Evolutionary conservation across 805 yeast species (phyloP).

Genomic region (Gaillardinia entomophila): DNA sequence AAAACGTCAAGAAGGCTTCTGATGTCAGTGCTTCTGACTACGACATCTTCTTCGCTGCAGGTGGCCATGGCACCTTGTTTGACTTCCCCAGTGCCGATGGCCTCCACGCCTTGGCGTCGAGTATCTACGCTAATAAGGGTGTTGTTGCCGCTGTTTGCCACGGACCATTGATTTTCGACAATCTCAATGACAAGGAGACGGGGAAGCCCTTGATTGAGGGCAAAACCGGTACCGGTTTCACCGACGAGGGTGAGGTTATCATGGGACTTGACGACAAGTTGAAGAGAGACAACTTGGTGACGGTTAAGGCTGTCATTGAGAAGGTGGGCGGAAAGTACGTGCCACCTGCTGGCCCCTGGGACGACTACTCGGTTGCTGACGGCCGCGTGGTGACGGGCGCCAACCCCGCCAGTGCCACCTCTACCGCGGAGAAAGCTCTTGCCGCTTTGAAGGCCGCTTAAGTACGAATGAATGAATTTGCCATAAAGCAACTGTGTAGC

Average conservation of each 20-base stretch:
- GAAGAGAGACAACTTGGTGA: constrained; percentile 17
- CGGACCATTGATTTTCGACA: constrained; percentile 57
- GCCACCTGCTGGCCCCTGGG: constrained; percentile 49
- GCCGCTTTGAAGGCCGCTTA: constrained; percentile 3
- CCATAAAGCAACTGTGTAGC: no score
- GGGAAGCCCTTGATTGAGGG: constrained; percentile 46
- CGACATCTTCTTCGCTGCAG: constrained; percentile 55
- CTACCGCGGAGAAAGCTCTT: constrained; percentile 41
- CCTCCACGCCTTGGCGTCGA: constrained; percentile 40
- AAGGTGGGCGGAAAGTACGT: constrained; percentile 39
- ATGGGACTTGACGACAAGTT: constrained; percentile 15
- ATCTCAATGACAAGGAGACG: constrained; percentile 34
- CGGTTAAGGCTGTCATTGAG: constrained; percentile 34
- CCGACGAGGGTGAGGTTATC: constrained; percentile 45
- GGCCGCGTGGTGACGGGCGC: constrained; percentile 61
- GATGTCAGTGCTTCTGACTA: constrained; percentile 45
- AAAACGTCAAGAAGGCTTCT: constrained; percentile 39
- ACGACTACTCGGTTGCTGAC: constrained; percentile 44
- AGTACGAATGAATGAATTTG: no score
- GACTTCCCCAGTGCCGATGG: constrained; percentile 51
- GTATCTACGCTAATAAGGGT: constrained; percentile 47
- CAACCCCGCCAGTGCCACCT: constrained; percentile 53
- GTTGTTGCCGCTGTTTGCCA: constrained; percentile 64
- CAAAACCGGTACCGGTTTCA: constrained; percentile 55
- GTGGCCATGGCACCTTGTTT: constrained; percentile 58